phyloP scores from a whole-genome alignment of 371 early-diverging fungal genomes.

The Antonospora locustae region DNA sequence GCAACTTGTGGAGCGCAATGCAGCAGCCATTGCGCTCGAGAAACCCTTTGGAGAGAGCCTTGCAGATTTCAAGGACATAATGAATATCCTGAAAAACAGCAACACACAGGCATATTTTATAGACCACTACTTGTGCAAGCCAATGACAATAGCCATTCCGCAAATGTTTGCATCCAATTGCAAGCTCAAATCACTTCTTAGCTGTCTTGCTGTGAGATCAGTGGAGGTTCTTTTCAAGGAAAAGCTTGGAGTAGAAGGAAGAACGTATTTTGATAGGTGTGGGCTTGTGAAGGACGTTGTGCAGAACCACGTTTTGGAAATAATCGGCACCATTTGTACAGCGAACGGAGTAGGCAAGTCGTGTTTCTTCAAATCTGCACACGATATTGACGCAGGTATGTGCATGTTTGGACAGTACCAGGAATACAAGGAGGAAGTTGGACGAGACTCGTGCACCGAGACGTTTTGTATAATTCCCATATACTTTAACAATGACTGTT shows the following conservation, averaged over 20 bases:
- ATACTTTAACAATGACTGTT: slow-evolving; percentile 9
- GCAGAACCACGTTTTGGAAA: slow-evolving; percentile 85
- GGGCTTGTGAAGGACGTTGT: slow-evolving; percentile 96
- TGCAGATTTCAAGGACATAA: slow-evolving; percentile 59
- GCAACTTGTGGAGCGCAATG: slow-evolving; percentile 61
- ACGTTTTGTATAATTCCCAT: slow-evolving; percentile 33
- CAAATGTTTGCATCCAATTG: slow-evolving; percentile 32
- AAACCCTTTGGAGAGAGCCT: slow-evolving; percentile 92
- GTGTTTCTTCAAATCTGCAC: slow-evolving; percentile 8
- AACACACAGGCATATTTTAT: slow-evolving; percentile 36
- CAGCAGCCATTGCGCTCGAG: slow-evolving; percentile 69
- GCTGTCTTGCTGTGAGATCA: slow-evolving; percentile 58
- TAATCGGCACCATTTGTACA: slow-evolving; percentile 69
- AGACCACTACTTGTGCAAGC: slow-evolving; percentile 55
- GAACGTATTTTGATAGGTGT: slow-evolving; percentile 94
- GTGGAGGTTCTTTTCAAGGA: slow-evolving; percentile 94
- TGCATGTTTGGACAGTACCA: slow-evolving; percentile 48
- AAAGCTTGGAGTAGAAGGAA: slow-evolving; percentile 83
- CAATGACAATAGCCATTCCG: slow-evolving; percentile 36
- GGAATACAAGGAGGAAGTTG: slow-evolving; percentile 30
- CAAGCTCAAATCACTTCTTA: slow-evolving; percentile 40
- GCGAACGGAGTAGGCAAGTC: slow-evolving; percentile 53
- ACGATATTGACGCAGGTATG: slow-evolving; percentile 4
- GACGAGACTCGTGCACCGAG: slow-evolving; percentile 36
- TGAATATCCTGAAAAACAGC: not conserved